Evolutionary conservation across 768 basidiomycete species (phyloP), one percentile per base, ranked within the genome.

Genomic region (Lentinus tigrinus): DNA sequence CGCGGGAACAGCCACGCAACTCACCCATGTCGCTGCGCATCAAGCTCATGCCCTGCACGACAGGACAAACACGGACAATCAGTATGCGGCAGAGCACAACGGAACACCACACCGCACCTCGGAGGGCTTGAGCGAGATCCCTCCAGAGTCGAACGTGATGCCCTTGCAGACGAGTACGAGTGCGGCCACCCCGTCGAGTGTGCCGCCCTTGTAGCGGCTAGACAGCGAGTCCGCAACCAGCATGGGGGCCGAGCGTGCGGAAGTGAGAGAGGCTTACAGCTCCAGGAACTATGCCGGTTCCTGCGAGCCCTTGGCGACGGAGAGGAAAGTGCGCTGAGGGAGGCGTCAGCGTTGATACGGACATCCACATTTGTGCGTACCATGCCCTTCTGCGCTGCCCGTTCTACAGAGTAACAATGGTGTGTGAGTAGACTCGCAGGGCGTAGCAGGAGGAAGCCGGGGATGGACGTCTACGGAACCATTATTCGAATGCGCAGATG

Each of bases 11-110:
- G n/a, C n/a, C n/a, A n/a, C n/a, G n/a, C n/a, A n/a, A n/a, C n/a
- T n/a, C n/a, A n/a, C 91, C 93, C 93, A 94, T 94, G 66, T 93
- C 92, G 2, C 81, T 91, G 39, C 90, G 83, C 90, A 93, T 92
- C 4, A 83, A 72, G 70, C 92, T 91, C 91, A 93, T 93, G 56
- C 76, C 81, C 88, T 90, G 50, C 2, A n/a, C n/a, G n/a, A n/a
- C n/a, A n/a, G n/a, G 49, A 43, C 10, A n/a, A n/a, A n/a, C n/a
- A n/a, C n/a, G n/a, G n/a, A n/a, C n/a, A n/a, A n/a, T n/a, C n/a
- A n/a, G n/a, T n/a, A n/a, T n/a, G n/a, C n/a, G n/a, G n/a, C n/a
- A n/a, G n/a, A n/a, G n/a, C n/a, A n/a, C n/a, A n/a, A n/a, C n/a
- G n/a, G n/a, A n/a, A n/a, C n/a, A n/a, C n/a, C n/a, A n/a, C n/a